Base-by-base conservation (phyloP, 2,329 filamentous ascomycete species). In the Botrytis squamosa region DNA sequence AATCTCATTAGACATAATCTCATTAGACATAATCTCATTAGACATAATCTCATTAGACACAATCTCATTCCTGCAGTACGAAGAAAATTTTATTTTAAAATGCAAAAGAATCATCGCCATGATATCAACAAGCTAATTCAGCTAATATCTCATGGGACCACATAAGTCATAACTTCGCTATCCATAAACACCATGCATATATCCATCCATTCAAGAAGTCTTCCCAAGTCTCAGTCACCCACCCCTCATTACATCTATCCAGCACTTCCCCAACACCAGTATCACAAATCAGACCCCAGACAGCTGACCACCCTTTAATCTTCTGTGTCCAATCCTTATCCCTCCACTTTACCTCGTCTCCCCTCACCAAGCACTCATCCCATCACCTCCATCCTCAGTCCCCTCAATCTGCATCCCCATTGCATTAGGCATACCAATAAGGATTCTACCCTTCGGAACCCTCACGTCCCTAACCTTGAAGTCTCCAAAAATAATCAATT, bases 401-500 rank as follows among this genome's bases (percentile, higher is more conserved):
- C 87, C 88, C 75, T 89, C 87, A 25, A 86, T 88, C n/a, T 89
- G 83, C 87, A 90, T 89, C 4, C 88, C 88, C 75, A 85, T 78
- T 9, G 88, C 88, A 77, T 88, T 90, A 7, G 88, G 87, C 72
- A 89, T 85, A 10, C 88, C 88, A 38, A 90, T 85, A 3, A 90
- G 79, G 46, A 89, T 86, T 69, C 86, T 86, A 3, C 87, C 88
- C 49, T 84, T 83, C 0, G 88, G 88, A 52, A 89, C 87, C 66
- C 81, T 82, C 29, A 87, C 84, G 59, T 86, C 83, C 78, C 82
- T 86, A 57, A 90, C 87, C 78, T 87, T 88, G 86, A 91, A 90
- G 81, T 89, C 90, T 20, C 89, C 89, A 82, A 90, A 91, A 0
- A 91, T 88, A 66, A 89, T 89, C 66, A 91, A 81, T 78, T 88